Conservation (phyloP, 2,329 filamentous ascomycete genomes). For the Paracamarosporium sp. region DNA sequence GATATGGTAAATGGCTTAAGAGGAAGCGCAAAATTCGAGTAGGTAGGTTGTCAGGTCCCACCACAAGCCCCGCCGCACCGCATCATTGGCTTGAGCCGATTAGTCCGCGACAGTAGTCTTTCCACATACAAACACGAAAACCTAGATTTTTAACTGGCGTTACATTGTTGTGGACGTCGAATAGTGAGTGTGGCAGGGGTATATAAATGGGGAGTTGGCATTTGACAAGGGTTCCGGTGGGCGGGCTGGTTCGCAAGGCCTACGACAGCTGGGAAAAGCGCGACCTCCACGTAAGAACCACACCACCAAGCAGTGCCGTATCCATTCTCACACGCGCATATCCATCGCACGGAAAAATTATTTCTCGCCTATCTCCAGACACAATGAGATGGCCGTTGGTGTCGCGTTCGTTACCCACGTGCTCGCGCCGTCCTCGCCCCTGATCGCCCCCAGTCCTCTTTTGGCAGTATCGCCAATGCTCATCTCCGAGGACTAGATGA, state of each 20-base stretch:
- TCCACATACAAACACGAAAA: no score
- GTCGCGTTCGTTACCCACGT: constrained; percentile 18
- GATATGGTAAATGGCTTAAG: background rate
- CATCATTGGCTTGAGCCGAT: background rate
- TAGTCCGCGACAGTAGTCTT: background rate
- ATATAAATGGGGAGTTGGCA: background rate
- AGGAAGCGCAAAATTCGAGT: background rate
- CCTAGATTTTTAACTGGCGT: no score
- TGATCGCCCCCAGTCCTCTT: constrained; percentile 22
- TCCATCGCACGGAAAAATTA: background rate
- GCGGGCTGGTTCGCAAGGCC: background rate
- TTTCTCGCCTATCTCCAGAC: background rate
- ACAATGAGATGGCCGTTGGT: background rate
- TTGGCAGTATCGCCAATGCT: constrained; percentile 28
- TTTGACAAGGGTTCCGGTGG: background rate
- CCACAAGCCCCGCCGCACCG: background rate
- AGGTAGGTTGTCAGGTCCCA: no score
- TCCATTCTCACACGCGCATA: no score
- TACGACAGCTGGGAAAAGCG: background rate
- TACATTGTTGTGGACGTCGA: no score
- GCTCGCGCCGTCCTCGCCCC: constrained; percentile 11
- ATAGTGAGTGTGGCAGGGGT: background rate
- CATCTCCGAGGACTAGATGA: constrained; percentile 25
- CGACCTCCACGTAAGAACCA: background rate
- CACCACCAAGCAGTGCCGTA: background rate